Percentiles rank a stretch among this genome's conserved stretches.
These are phyloP conservation scores for Botrytis aclada DNA, from an alignment of 2,329 filamentous ascomycete genomes.

Conservation along the genomic window DNA sequence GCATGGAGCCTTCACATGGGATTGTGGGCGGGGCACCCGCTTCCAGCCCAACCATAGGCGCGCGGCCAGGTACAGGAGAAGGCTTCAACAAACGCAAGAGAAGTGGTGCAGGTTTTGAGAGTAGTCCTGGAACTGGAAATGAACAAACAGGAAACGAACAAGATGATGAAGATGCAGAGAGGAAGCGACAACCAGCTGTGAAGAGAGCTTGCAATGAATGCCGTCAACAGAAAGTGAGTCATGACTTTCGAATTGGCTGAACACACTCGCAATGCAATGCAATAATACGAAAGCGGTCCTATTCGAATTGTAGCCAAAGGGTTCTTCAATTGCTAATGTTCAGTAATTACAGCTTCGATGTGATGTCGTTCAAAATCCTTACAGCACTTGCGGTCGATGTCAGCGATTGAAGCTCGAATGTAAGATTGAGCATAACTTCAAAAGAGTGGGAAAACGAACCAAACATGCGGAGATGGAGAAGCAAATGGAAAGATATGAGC, in stretches of 20 bases:
- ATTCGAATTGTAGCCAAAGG: background rate
- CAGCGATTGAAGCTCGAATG: conserved; percentile 76
- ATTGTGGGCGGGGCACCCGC: conserved; percentile 29
- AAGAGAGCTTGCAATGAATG: conserved; percentile 85
- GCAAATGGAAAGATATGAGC: conserved; percentile 68
- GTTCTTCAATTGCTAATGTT: conserved; percentile 17
- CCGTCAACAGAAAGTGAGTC: conserved; percentile 76
- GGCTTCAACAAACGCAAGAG: conserved; percentile 55
- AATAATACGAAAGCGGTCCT: background rate
- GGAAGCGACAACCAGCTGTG: conserved; percentile 64
- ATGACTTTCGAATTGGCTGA: conserved; percentile 15
- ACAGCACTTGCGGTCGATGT: conserved; percentile 73
- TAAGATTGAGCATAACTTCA: conserved; percentile 86
- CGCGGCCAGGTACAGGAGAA: conserved; percentile 32
- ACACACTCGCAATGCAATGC: conserved; percentile 1
- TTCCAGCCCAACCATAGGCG: conserved; percentile 33
- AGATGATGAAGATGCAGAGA: conserved; percentile 55
- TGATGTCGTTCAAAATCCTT: conserved; percentile 79
- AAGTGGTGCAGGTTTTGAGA: conserved; percentile 52
- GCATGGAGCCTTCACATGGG: conserved; percentile 33
- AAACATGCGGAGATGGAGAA: conserved; percentile 85
- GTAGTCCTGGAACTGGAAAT: conserved; percentile 56
- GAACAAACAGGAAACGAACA: conserved; percentile 53
- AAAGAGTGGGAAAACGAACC: conserved; percentile 76
- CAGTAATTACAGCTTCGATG: conserved; percentile 63